phyloP scores from a whole-genome alignment of 768 basidiomycete species.

The Tulasnella sp. region DNA sequence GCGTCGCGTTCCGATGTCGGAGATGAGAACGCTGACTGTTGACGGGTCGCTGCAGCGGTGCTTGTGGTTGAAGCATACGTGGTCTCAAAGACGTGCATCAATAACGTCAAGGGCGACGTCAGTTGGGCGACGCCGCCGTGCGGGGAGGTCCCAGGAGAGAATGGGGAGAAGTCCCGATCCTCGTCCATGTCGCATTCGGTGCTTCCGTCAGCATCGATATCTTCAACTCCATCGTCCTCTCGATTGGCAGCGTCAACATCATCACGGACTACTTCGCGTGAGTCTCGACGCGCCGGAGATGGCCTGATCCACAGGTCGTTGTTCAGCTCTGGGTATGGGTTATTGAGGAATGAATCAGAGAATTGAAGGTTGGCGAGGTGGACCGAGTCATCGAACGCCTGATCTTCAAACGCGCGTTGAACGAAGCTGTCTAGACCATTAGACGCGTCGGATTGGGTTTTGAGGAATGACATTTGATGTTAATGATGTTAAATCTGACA shows the following conservation, averaged over 20 bases:
- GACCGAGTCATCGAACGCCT: background rate
- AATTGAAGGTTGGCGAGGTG: background rate
- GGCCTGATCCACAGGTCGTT: background rate
- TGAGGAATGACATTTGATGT: no score
- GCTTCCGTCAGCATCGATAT: background rate
- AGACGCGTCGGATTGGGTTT: no score
- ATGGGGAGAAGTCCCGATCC: background rate
- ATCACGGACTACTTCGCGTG: background rate
- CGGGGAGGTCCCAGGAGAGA: background rate
- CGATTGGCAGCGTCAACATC: background rate
- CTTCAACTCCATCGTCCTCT: background rate
- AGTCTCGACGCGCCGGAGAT: background rate
- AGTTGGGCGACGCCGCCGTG: no score
- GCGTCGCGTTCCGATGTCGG: no score
- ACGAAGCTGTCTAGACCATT: no score
- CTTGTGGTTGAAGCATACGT: background rate
- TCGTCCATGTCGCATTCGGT: conserved; percentile 1
- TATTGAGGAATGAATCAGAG: background rate
- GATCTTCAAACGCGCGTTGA: background rate
- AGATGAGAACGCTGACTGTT: background rate
- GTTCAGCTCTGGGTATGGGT: background rate
- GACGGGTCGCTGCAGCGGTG: background rate
- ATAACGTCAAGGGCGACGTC: background rate
- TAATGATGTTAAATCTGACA: no score
- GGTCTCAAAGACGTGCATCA: background rate